Base-by-base conservation (phyloP, 177 flowering plant genomes). In the Vitis hybrid region DNA sequence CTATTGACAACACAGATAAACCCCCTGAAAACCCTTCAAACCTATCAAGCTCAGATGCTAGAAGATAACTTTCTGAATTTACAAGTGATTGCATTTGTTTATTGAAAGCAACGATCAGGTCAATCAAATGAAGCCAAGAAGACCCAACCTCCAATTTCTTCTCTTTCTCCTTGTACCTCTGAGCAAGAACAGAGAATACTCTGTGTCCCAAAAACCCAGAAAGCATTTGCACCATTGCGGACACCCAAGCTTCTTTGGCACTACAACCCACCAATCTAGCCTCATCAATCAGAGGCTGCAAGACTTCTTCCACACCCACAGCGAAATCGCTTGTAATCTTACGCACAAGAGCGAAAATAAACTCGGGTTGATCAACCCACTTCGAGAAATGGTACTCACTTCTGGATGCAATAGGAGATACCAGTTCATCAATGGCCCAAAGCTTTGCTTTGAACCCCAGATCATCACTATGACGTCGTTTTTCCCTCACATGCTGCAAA, bases 161-260 rank as follows among this genome's bases (percentile, higher is more conserved):
- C 18, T 67, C 48, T 51, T 69, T 76, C 16, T 74, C 78, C 51
- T 71, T 69, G 70, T 82, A 86, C 65, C 69, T 79, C 51, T 79
- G 80, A 64, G 79, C 87, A 52, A 87, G 85, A 62, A 68, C 56
- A 63, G 86, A 59, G 70, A 90, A 79, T 49, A 83, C 69, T 10
- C 60, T 70, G 45, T 81, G 86, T n/a, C 33, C 78, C n/a, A 88
- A 55, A 79, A 78, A 85, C 7, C 66, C 71, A 48, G 84, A 83
- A 60, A 90, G 84, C 76, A 83, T 75, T 69, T 79, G 77, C 10
- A 80, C 79, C 89, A 90, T 90, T 63, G 91, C 80, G 13, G 78
- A 83, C 20, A 90, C 88, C 95, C 91, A 89, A 62, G 85, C 91
- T 78, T 86, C 95, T 68, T 70, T 83, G 53, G 86, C 89, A 78